Conservation (phyloP, 768 basidiomycete species). For the Boletus vinaceobasis region DNA sequence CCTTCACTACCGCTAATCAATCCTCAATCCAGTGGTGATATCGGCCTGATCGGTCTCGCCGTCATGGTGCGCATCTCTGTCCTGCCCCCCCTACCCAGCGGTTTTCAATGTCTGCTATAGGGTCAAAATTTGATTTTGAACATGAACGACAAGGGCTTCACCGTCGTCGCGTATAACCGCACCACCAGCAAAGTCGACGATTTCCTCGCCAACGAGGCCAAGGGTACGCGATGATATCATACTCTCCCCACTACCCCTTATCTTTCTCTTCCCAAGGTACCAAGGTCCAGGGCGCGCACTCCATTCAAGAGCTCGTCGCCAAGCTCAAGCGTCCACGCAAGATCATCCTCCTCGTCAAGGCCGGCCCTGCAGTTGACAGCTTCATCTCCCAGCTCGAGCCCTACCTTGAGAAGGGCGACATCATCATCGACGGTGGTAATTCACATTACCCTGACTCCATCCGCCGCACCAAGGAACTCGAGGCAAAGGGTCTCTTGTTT, state of each 20-base stretch:
- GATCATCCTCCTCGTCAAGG: slow-evolving; percentile 98
- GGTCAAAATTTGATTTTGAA: slow-evolving; percentile 97
- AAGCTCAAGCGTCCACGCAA: slow-evolving; percentile 96
- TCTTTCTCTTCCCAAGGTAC: slow-evolving; percentile 58
- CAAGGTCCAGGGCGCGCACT: slow-evolving; percentile 92
- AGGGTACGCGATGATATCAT: slow-evolving; percentile 60
- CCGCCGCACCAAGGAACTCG: slow-evolving; percentile 90
- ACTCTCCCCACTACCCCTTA: slow-evolving; percentile 17
- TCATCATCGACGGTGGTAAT: slow-evolving; percentile 99
- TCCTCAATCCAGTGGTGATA: slow-evolving; percentile 70
- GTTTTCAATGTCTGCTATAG: slow-evolving; percentile 36
- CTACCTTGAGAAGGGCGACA: slow-evolving; percentile 91
- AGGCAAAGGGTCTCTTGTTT: slow-evolving; percentile 91
- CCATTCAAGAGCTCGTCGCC: slow-evolving; percentile 81
- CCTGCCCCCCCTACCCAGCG: slow-evolving; percentile 10
- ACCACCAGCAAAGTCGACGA: slow-evolving; percentile 93
- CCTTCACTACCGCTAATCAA: slow-evolving; percentile 20
- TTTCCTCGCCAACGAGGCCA: slow-evolving; percentile 96
- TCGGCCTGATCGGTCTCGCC: slow-evolving; percentile 97
- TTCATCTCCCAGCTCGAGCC: slow-evolving; percentile 91
- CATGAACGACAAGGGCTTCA: slow-evolving; percentile 99
- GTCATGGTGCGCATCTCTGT: slow-evolving; percentile 73
- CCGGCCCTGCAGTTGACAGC: slow-evolving; percentile 91
- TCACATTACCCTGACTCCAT: slow-evolving; percentile 99
- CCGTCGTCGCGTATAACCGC: slow-evolving; percentile 95